A percentile compares a stretch with the other conserved stretches of the same genome.
These are phyloP conservation scores for Cyberlindnera lachancei DNA, from an alignment of 805 yeast genomes.

Conservation along the genomic window DNA sequence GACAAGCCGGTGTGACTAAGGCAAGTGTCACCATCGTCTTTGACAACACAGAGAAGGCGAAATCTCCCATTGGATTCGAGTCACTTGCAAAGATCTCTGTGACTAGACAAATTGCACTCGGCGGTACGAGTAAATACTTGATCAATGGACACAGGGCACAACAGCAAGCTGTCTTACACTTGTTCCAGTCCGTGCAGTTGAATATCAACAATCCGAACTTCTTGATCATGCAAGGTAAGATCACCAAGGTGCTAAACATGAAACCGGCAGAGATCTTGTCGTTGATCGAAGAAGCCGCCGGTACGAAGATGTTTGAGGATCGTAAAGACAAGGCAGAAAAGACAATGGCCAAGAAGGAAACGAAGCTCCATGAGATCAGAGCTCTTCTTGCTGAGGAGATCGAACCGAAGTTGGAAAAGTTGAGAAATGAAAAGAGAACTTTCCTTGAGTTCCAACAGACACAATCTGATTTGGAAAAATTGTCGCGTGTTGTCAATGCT, in stretches of 20 bases:
- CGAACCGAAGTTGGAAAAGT: constrained; percentile 80
- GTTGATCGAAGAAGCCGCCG: constrained; percentile 96
- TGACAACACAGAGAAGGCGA: constrained; percentile 69
- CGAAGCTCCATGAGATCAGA: constrained; percentile 72
- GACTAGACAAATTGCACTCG: constrained; percentile 83
- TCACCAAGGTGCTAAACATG: constrained; percentile 96
- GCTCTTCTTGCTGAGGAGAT: constrained; percentile 75
- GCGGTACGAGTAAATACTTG: constrained; percentile 86
- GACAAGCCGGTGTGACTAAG: constrained; percentile 96
- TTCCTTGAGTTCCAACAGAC: constrained; percentile 83
- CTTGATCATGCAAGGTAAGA: constrained; percentile 97
- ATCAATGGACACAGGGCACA: constrained; percentile 96
- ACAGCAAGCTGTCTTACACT: constrained; percentile 81
- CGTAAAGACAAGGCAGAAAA: constrained; percentile 86
- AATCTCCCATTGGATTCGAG: constrained; percentile 85
- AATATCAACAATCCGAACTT: constrained; percentile 96
- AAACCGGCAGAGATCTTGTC: constrained; percentile 85
- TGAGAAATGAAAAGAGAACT: constrained; percentile 73
- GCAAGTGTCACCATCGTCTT: constrained; percentile 96
- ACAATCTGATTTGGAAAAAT: constrained; percentile 70
- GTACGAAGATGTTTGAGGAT: constrained; percentile 92
- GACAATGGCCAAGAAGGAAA: constrained; percentile 86
- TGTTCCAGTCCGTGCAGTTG: constrained; percentile 91
- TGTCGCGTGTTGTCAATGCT: constrained; percentile 68
- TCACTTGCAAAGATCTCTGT: constrained; percentile 73